These are phyloP conservation scores for Xylaria telfairii DNA, from an alignment of 495 filamentous ascomycete genomes.

Conservation along the genomic window DNA sequence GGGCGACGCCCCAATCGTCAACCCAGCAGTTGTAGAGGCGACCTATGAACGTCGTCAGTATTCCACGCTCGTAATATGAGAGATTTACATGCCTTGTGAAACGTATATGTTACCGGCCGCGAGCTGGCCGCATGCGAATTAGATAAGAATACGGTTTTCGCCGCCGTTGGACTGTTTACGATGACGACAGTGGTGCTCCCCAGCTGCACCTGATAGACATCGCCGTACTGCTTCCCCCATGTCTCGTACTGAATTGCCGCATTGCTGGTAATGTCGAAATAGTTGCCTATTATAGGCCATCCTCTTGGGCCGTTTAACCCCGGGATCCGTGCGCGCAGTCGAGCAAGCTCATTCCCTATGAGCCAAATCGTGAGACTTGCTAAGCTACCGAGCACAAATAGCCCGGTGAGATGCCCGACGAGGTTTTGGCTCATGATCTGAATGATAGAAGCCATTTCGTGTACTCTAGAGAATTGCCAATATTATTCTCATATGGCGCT, in stretches of 20 bases:
- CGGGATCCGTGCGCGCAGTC: conserved; percentile 54
- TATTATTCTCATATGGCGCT: background rate
- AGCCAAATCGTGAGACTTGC: conserved; percentile 45
- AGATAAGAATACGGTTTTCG: conserved; percentile 63
- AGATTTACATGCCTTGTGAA: conserved; percentile 61
- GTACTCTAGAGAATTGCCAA: background rate
- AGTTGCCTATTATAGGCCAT: conserved; percentile 66
- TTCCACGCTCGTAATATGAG: background rate
- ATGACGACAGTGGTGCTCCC: conserved; percentile 68
- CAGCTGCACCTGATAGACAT: conserved; percentile 69
- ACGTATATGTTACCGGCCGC: conserved; percentile 68
- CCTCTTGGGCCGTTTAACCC: conserved; percentile 62
- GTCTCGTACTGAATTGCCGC: conserved; percentile 65
- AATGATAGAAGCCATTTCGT: conserved; percentile 30
- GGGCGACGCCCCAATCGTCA: conserved; percentile 69
- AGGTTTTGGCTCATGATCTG: conserved; percentile 9
- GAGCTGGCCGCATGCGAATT: conserved; percentile 63
- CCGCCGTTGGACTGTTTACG: conserved; percentile 63
- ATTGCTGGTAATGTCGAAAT: conserved; percentile 64
- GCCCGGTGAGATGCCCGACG: conserved; percentile 10
- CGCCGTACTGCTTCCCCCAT: conserved; percentile 63
- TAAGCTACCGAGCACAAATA: conserved; percentile 23
- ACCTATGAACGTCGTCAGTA: conserved; percentile 46
- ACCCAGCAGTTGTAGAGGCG: conserved; percentile 66
- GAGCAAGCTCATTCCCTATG: conserved; percentile 59